Evolutionary conservation across 352 stramenopile species (phyloP), one percentile per base, ranked within the genome.

Genomic region (Pythium grandisporangium): DNA sequence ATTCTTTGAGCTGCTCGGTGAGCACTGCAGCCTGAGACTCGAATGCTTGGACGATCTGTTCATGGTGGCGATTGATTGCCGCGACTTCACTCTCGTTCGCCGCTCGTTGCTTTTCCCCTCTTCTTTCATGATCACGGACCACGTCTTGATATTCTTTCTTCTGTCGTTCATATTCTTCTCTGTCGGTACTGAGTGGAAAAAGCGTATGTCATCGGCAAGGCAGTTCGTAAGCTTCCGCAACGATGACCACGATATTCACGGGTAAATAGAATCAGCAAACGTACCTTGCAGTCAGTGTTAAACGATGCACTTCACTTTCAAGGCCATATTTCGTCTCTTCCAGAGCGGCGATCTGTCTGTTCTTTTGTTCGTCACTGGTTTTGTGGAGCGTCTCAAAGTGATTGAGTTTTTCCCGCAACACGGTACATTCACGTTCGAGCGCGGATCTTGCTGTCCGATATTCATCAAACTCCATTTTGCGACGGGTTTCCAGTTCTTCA

Each of bases 401-500:
- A 2, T 38, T 63, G 37, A 79, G 55, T 36, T 84, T 82, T 11
- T 84, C 67, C 26, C 70, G 63, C 19, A 76, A 35, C 17, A 69
- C 58, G 3, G 39, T 58, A 41, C 55, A 64, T 32, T 88, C 71
- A 10, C 70, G 66, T 59, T 88, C 71, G 5, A 85, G 56, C 3
- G 67, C 50, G 12, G 58, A 57, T 3, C 72, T 54, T 21, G 63
- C 40, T 1, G 48, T 55, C 2, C 71, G 67, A 29, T 85, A 84
- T 32, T 87, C 75, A 48, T 91, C 74, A 54, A 81, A 84, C 29
- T 88, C 71, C 26, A 84, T 56, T 24, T 67, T 69, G 10, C 58
- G 63, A 3, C 51, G 48, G 33, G 69, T 83, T 25, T 91, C 72
- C 5, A 86, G 61, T 35, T 86, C 72, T 6, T 88, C 71, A 5